Conservation (phyloP, 495 filamentous ascomycete genomes). For the Thermochaetoides thermophila region DNA sequence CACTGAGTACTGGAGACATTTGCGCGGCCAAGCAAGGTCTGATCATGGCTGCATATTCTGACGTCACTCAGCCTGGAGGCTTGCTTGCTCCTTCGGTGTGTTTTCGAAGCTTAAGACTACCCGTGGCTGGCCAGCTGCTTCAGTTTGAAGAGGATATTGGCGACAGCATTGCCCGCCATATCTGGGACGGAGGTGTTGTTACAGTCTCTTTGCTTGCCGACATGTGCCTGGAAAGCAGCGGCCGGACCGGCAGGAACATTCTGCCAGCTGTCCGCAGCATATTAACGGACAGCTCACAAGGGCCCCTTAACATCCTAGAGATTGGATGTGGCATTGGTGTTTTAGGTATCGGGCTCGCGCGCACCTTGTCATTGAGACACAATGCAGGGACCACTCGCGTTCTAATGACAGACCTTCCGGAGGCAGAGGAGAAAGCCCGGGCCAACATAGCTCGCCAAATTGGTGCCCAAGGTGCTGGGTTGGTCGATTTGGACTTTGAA, state of each 20-base stretch:
- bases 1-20: slow-evolving; percentile 18
- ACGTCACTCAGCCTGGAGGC: slow-evolving; percentile 10
- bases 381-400: slow-evolving; percentile 25
- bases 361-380: slow-evolving; percentile 27
- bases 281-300: slow-evolving; percentile 2
- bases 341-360: slow-evolving; percentile 61
- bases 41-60: slow-evolving; percentile 24
- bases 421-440: slow-evolving; percentile 43
- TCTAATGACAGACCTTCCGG: slow-evolving; percentile 67
- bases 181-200: slow-evolving; percentile 55
- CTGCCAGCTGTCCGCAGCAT: slow-evolving; percentile 9
- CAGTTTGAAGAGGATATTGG: slow-evolving; percentile 78
- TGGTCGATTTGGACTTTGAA: slow-evolving; percentile 31
- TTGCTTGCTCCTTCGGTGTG: slow-evolving; percentile 11
- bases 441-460: slow-evolving; percentile 25
- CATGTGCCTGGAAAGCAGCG: slow-evolving; percentile 8
- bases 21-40: slow-evolving; percentile 12
- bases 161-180: slow-evolving; percentile 86
- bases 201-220: slow-evolving; percentile 25
- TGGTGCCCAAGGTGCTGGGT: background rate
- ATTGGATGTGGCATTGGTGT: slow-evolving; percentile 76
- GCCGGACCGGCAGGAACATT: background rate
- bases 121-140: slow-evolving; percentile 5
- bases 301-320: slow-evolving; percentile 47
- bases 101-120: slow-evolving; percentile 23